A percentile compares a stretch with the other conserved stretches of the same genome.
phyloP scores from a whole-genome alignment of 441 rosid genomes.

The Aleurites moluccanus region DNA sequence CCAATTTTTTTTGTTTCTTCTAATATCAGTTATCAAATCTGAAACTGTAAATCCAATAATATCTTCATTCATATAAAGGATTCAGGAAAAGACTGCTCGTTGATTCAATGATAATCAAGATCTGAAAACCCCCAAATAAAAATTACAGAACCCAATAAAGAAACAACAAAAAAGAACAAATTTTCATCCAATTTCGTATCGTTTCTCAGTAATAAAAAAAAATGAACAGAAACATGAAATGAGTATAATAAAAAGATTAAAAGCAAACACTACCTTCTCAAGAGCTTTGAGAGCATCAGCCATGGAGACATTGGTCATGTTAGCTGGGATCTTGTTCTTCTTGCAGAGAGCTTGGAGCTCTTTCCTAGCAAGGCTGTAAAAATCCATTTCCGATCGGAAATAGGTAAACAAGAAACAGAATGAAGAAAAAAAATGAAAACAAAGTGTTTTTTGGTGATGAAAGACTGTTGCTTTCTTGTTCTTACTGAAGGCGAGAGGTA shows the following conservation, averaged over 20 bases:
- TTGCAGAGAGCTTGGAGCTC: conserved; percentile 94
- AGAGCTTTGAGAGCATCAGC: conserved; percentile 80
- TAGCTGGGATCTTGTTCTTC: conserved; percentile 90
- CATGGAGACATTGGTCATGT: conserved; percentile 85
- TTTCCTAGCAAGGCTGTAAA: conserved; percentile 66
- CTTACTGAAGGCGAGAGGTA: conserved; percentile 6
- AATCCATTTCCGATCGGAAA: conserved; percentile 58
- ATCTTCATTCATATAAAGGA: not conserved
- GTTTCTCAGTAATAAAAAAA: not conserved
- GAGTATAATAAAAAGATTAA: not conserved
- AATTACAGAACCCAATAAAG: not conserved
- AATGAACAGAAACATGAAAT: not conserved
- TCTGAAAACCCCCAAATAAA: not conserved
- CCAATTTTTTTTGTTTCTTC: too few relatives aligned
- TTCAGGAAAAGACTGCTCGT: not conserved
- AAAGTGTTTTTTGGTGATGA: conserved; percentile 7
- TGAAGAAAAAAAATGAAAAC: not conserved
- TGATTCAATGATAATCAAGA: not conserved
- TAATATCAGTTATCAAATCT: too few relatives aligned
- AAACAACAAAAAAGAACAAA: not conserved
- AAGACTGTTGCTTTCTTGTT: not conserved
- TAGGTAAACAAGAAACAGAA: not conserved
- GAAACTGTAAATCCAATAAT: not conserved
- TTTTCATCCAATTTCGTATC: not conserved
- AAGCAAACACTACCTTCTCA: conserved; percentile 43